Evolutionary conservation across 441 rosid genomes (phyloP), one percentile per base, ranked within the genome.

Genomic region (Euphorbia celastroides): DNA sequence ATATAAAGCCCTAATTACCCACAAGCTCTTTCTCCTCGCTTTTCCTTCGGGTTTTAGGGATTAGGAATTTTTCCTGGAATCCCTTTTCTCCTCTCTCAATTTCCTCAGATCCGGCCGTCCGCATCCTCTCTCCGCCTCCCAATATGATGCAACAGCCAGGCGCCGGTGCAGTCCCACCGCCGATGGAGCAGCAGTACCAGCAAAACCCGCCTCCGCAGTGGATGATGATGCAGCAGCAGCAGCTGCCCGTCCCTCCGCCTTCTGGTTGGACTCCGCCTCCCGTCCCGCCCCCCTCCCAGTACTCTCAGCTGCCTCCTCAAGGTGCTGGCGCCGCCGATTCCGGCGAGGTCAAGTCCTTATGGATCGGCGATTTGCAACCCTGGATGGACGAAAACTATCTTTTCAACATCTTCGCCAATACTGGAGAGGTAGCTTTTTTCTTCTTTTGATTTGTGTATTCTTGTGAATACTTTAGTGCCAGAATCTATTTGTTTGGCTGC

Each of bases 341-440:
- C 5, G 75, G 76, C 5, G 98, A 92, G 81, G 78, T 90, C 77
- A 85, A 85, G 70, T 86, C 96, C 13, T 72, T 93, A 67, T 88
- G 96, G 98, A 89, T 93, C 70, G 97, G 97, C 13, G 97, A 88
- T 72, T 69, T 90, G 64, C 93, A 83, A 83, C 89, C 77, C n/a
- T 88, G 95, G 91, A 88, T 93, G 96, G 97, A 93, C 54, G 97
- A 90, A 74, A 78, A 44, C 74, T 90, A 93, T 68, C 86, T 90
- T 66, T 50, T 74, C 57, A 77, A 30, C 65, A 72, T 80, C 74
- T 88, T 90, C 70, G 59, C 84, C 64, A 55, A 52, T 50, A 77
- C 86, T 8, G 86, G 92, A 38, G 94, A 90, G 91, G 94, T 86
- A 80, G 62, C 30, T 13, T 31, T 31, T 17, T n/a, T 20, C 54